Evolutionary conservation across 495 filamentous ascomycete genomes (phyloP), one percentile per base, ranked within the genome.

Genomic region (Penicillium lividum): DNA sequence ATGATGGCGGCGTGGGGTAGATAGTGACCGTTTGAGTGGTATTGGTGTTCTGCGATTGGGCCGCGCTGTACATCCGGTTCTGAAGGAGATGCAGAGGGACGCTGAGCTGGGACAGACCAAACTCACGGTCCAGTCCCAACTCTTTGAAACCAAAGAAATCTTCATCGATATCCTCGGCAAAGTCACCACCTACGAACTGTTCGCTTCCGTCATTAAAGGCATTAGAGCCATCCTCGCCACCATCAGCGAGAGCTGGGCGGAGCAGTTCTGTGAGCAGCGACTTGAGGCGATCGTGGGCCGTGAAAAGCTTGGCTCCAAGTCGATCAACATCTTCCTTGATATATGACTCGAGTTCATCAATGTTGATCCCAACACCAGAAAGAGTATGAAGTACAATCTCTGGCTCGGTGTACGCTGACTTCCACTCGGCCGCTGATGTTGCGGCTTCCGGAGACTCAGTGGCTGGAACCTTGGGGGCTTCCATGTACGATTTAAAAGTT

Each of bases 131-230:
- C 30, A 98, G 80, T 16, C 94, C 94, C 34, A 98, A 81, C 61
- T 96, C 93, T 70, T 93, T 93, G 82, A 99, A 97, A 9, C 94
- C 94, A 62, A 99, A 98, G 82, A 97, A 99, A 75, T 99, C 94
- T 73, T 97, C 94, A 57, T 91, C 93, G 31, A 98, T 88, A 64
- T 98, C 94, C 74, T 96, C 94, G 2, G 94, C 94, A 69, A 97
- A 99, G 68, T 98, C 93, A 51, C 94, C 94, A 38, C 89, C 90
- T 51, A 97, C 85, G 64, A 99, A 99, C 71, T 98, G 93, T 61
- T 99, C 94, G 65, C 92, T 96, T 57, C 93, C 93, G 66, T 99
- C 94, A 57, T 92, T 87, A 76, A 99, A 99, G 1, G 92, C 89
- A 57, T 86, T 88, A 5, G 87, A 90, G 18, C 95, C 94, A 68